Conservation (phyloP, 345 rosid genomes). For the Corchorus capsularis region DNA sequence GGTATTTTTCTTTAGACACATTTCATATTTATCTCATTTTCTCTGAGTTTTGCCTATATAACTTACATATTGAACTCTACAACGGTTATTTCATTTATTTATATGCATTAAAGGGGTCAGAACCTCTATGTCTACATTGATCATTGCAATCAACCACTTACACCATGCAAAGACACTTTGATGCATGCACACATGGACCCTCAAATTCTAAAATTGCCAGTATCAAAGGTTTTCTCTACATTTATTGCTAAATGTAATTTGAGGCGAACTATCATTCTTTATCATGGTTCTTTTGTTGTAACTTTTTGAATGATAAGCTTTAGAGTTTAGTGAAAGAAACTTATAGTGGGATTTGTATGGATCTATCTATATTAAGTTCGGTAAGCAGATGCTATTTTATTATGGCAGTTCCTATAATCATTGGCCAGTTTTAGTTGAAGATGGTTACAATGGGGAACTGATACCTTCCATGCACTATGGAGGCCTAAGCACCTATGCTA, state of each 20-base stretch:
- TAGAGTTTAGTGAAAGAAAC: neutral
- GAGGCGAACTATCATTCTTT: neutral
- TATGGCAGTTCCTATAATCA: neutral
- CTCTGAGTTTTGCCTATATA: neutral
- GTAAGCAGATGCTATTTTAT: neutral
- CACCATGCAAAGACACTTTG: neutral
- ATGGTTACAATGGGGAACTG: neutral
- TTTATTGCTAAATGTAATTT: neutral
- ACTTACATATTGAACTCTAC: neutral
- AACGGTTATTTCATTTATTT: neutral
- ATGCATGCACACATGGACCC: neutral
- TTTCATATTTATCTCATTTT: slow-evolving; percentile 3
- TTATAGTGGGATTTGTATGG: neutral
- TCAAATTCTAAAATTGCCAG: neutral
- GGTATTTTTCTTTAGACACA: slow-evolving; percentile 36
- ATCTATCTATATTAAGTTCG: neutral
- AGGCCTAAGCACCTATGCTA: neutral
- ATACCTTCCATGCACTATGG: neutral
- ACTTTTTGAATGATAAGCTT: neutral
- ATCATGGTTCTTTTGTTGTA: neutral
- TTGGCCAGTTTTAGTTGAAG: neutral
- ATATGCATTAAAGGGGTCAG: neutral
- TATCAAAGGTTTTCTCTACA: neutral
- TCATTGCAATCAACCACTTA: neutral
- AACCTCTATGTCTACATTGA: slow-evolving; percentile 4